These are phyloP conservation scores for Cicer arietinum DNA, from an alignment of 306 rosid genomes.

Conservation along the genomic window DNA sequence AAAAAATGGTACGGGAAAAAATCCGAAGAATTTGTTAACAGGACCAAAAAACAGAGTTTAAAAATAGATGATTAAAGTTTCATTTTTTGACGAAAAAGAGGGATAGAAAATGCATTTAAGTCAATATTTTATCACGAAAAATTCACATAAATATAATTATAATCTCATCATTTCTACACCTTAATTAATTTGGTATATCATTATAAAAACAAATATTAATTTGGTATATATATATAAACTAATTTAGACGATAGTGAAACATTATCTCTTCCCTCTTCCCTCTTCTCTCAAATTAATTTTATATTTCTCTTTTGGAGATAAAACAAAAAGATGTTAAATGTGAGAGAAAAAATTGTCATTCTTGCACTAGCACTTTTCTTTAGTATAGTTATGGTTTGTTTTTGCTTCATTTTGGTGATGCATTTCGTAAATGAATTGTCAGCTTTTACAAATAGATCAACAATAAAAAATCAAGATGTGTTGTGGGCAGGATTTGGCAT, in stretches of 20 bases:
- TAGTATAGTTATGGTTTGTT: slow-evolving; percentile 48
- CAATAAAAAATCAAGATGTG: slow-evolving; percentile 36
- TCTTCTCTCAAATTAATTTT: not conserved
- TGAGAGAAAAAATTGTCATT: slow-evolving; percentile 37
- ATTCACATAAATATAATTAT: not conserved
- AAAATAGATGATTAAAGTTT: too few relatives aligned
- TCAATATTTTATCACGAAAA: too few relatives aligned
- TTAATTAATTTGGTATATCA: not conserved
- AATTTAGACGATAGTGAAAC: not conserved
- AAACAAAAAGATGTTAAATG: slow-evolving; percentile 37
- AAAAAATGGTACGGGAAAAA: too few relatives aligned
- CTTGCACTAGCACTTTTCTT: slow-evolving; percentile 45
- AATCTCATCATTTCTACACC: not conserved
- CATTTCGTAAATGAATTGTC: slow-evolving; percentile 45
- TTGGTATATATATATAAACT: not conserved
- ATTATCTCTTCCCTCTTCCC: not conserved
- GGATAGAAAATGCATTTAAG: too few relatives aligned
- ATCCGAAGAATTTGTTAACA: too few relatives aligned
- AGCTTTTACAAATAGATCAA: not conserved
- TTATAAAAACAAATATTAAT: not conserved
- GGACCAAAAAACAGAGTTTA: too few relatives aligned
- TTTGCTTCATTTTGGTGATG: slow-evolving; percentile 45
- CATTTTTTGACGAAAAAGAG: too few relatives aligned
- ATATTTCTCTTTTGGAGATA: not conserved
- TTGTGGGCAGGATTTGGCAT: slow-evolving; percentile 50